phyloP scores from a whole-genome alignment of 164 flowering plant species.

The Cinnamomum chago region DNA sequence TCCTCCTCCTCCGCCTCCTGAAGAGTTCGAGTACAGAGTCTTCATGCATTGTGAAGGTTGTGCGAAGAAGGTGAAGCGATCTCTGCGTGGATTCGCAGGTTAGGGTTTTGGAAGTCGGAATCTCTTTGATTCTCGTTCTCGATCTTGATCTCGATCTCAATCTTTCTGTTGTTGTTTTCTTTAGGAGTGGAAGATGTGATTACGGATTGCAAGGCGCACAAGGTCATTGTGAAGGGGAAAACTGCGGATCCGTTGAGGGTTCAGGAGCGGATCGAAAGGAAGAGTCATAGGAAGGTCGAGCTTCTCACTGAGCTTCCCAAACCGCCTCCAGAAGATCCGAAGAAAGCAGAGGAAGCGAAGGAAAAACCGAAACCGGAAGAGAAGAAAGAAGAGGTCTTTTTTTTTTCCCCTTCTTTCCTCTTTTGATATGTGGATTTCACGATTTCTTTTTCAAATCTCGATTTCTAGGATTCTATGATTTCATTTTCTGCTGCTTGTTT shows the following conservation, averaged over 20 bases:
- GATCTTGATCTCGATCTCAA: too few species aligned
- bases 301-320: conserved; percentile 9
- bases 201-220: conserved; percentile 14
- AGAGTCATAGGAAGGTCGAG: conserved; percentile 17
- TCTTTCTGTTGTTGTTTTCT: background rate
- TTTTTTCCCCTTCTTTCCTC: background rate
- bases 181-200: conserved; percentile 15
- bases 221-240: conserved; percentile 15
- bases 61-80: conserved; percentile 62
- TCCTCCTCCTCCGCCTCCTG: conserved; percentile 25
- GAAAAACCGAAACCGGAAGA: conserved; percentile 14
- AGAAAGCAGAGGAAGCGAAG: conserved; percentile 25
- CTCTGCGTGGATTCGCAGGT: conserved; percentile 74
- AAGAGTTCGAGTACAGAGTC: conserved; percentile 51
- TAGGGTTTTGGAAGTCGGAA: background rate
- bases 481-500: background rate
- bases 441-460: background rate
- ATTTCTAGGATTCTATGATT: background rate
- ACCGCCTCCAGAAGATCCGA: conserved; percentile 21
- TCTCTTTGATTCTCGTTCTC: background rate
- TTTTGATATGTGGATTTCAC: background rate
- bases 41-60: conserved; percentile 98
- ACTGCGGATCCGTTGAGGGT: conserved; percentile 17
- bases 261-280: conserved; percentile 12
- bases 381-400: conserved; percentile 17